These are phyloP conservation scores for Fusarium coffeatum DNA, from an alignment of 2,329 filamentous ascomycete genomes.

Conservation along the genomic window DNA sequence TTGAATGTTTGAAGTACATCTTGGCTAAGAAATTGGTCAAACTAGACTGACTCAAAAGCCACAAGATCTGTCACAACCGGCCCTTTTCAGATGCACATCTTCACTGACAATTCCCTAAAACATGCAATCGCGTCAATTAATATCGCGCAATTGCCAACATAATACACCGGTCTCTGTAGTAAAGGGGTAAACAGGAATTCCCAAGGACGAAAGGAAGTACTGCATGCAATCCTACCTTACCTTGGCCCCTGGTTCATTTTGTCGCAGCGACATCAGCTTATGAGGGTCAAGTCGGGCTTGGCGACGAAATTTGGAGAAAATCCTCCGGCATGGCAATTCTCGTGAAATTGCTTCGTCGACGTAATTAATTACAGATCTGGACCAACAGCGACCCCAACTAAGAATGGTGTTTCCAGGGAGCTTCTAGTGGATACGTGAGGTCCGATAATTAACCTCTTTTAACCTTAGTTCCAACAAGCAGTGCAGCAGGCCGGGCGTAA, in stretches of 20 bases:
- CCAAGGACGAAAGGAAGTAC: background rate
- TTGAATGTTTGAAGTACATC: background rate
- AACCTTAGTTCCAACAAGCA: background rate
- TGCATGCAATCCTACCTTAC: background rate
- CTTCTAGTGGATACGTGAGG: slow-evolving; percentile 17
- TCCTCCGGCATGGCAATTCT: background rate
- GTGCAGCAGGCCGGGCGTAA: slow-evolving; percentile 13
- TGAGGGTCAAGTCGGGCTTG: background rate
- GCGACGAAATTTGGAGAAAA: slow-evolving; percentile 6
- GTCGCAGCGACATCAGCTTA: background rate
- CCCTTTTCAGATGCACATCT: background rate
- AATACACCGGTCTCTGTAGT: background rate
- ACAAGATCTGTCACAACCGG: slow-evolving; percentile 5
- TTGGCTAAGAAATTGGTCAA: background rate
- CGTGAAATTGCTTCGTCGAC: background rate
- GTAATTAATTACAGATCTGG: background rate
- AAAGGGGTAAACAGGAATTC: background rate
- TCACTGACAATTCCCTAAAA: slow-evolving; percentile 6
- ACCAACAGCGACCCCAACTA: background rate
- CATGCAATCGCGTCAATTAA: background rate
- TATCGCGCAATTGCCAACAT: slow-evolving; percentile 9
- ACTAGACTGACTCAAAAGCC: slow-evolving; percentile 17
- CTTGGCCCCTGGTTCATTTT: background rate
- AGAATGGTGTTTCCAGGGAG: slow-evolving; percentile 1
- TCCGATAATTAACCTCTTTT: background rate